Percentiles rank a stretch among this genome's conserved stretches.
These are phyloP conservation scores for Pseudonitzschia pungens DNA, from an alignment of 108 stramenopile species.

Conservation along the genomic window DNA sequence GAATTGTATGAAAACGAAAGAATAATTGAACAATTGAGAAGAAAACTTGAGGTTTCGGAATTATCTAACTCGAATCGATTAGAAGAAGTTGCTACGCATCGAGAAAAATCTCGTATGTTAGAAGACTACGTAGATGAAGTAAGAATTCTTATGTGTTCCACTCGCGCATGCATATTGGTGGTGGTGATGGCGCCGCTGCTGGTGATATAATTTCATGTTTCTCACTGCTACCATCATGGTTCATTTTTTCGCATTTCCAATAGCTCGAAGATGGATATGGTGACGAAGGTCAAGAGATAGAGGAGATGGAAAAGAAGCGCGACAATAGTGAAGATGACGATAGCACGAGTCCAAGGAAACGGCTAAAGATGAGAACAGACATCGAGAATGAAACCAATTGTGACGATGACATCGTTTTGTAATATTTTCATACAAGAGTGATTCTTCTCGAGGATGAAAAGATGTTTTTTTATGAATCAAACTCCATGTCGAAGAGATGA, in stretches of 20 bases:
- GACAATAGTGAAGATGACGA: conserved; percentile 1
- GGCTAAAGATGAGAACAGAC: neutral
- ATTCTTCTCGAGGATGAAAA: neutral
- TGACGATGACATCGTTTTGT: neutral
- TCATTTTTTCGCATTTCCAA: neutral
- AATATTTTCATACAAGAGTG: neutral
- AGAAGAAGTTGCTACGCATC: conserved; percentile 6
- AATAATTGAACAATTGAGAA: neutral
- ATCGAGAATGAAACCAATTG: neutral
- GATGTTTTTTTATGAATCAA: neutral
- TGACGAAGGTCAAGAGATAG: neutral
- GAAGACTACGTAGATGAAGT: conserved; percentile 4
- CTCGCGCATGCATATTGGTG: neutral
- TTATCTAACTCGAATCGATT: neutral
- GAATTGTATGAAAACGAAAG: neutral
- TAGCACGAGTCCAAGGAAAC: conserved; percentile 8
- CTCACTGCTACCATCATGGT: neutral
- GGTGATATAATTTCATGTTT: neutral
- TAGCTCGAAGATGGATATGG: neutral
- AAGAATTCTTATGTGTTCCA: neutral
- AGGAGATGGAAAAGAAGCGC: neutral
- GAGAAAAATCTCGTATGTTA: neutral
- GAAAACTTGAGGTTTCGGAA: neutral
- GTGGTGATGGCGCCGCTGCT: neutral
- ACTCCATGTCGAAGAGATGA: neutral